Base-by-base conservation (phyloP, 805 yeast species). In the Myxozyma kluyveri region DNA sequence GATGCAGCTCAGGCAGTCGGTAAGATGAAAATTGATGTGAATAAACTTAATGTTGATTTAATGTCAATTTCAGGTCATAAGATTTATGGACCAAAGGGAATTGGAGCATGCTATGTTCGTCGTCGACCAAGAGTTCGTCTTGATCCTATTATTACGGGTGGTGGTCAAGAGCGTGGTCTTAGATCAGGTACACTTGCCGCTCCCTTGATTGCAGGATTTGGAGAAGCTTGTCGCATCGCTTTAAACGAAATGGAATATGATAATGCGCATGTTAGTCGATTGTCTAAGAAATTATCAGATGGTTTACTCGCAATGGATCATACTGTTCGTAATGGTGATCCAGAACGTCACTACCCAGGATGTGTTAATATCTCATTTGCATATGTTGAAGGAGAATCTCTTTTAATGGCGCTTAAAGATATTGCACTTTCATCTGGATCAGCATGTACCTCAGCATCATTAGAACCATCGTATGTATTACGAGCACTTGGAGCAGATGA, bases 1-100 rank as follows among this genome's bases (percentile, higher is more conserved):
- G 99, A 93, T 68, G 95, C 86, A 51, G 99, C 99, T 14, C 99
- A 93, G 73, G 98, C 96, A 2, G 88, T 83, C 67, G 99, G 99
- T 56, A 93, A 93, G 71, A 81, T 93, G 51, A 88, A 88, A 50
- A 72, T 93, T 50, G 96, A 93, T 67, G 99, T 93, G 57, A 89
- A 93, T 73, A 86, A 84, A 63, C 81, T 83, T 83, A 90, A 93
- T 69, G 87, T 93, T 62, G 99, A 93, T 70, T 72, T 91, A 61
- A 75, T 93, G 83, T 88, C 96, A 21, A 86, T 93, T 56, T 88
- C 96, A 0, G 90, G 96, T 1, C 99, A 93, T 73, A 93, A 93
- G 74, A 84, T 93, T 57, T 93, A 93, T 71, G 99, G 99, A 4
- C 99, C 99, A 61, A 93, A 84, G 80, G 99, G 99, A 57, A 80